phyloP scores from a whole-genome alignment of 495 filamentous ascomycete species.

The Xylaria longipes region DNA sequence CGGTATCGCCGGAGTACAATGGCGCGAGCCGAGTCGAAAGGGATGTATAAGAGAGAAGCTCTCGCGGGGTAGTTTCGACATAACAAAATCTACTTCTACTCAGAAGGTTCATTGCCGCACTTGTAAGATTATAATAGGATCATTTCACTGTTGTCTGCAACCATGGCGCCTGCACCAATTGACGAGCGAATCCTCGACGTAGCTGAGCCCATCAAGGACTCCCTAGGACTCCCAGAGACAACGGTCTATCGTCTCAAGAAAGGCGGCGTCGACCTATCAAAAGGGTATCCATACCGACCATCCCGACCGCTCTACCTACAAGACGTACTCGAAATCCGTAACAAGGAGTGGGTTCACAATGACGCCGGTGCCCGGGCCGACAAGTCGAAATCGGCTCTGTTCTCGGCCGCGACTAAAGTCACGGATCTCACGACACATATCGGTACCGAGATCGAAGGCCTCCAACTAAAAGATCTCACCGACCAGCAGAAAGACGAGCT shows the following conservation, averaged over 20 bases:
- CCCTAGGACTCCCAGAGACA: constrained; percentile 60
- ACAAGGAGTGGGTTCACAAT: constrained; percentile 61
- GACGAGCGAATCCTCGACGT: constrained; percentile 65
- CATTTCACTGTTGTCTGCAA: not conserved
- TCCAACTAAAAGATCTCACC: constrained; percentile 73
- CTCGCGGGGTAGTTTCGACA: constrained; percentile 1
- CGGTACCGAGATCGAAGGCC: constrained; percentile 73
- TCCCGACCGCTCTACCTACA: constrained; percentile 68
- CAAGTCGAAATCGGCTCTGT: constrained; percentile 67
- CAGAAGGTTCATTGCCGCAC: not conserved
- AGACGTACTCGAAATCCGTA: constrained; percentile 68
- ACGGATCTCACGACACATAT: constrained; percentile 70
- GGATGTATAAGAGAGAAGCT: constrained; percentile 17
- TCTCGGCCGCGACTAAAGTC: constrained; percentile 70
- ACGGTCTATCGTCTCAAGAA: constrained; percentile 65
- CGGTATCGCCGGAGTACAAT: not conserved
- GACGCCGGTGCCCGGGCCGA: constrained; percentile 71
- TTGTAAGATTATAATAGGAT: not conserved
- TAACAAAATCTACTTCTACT: not conserved
- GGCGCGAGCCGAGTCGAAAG: not conserved
- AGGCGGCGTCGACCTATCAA: constrained; percentile 67
- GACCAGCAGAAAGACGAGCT: constrained; percentile 73
- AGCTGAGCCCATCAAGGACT: constrained; percentile 66
- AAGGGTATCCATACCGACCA: constrained; percentile 72
- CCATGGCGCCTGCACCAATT: constrained; percentile 58